Percentiles rank a stretch among this genome's conserved stretches.
phyloP scores from a whole-genome alignment of 2,329 filamentous ascomycete species.

The Harringtonia aguacate region DNA sequence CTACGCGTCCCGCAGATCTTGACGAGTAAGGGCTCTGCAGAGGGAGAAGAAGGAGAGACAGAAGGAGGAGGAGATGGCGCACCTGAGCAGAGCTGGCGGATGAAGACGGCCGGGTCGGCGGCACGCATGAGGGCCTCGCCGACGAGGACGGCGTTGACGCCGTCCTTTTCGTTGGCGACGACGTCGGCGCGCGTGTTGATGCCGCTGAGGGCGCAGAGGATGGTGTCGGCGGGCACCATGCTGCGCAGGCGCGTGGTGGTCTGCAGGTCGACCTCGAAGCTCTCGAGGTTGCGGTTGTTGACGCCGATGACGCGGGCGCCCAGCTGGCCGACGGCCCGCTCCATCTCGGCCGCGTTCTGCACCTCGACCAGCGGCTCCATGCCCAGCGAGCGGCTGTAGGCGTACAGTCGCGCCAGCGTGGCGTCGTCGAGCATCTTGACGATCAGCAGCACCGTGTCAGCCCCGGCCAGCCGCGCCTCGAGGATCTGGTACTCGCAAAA shows the following conservation, averaged over 20 bases:
- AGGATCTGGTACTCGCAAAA: slow-evolving; percentile 98
- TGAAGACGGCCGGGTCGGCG: slow-evolving; percentile 70
- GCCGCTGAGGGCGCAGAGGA: slow-evolving; percentile 88
- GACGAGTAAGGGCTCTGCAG: slow-evolving; percentile 49
- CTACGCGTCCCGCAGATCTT: slow-evolving; percentile 94
- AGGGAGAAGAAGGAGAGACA: slow-evolving; percentile 13
- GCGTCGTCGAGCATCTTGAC: slow-evolving; percentile 90
- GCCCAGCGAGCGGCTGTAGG: slow-evolving; percentile 78
- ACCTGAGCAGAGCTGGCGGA: slow-evolving; percentile 68
- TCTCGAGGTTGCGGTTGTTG: slow-evolving; percentile 94
- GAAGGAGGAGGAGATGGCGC: slow-evolving; percentile 12
- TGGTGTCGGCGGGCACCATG: slow-evolving; percentile 74
- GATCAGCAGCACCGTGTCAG: slow-evolving; percentile 80
- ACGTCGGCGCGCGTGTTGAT: slow-evolving; percentile 88
- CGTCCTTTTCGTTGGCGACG: slow-evolving; percentile 73
- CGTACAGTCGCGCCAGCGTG: slow-evolving; percentile 67
- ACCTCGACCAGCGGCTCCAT: slow-evolving; percentile 99
- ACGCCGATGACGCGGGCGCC: slow-evolving; percentile 90
- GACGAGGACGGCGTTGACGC: slow-evolving; percentile 86
- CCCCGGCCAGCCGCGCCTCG: slow-evolving; percentile 79
- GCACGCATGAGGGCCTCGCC: slow-evolving; percentile 95
- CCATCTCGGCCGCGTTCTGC: slow-evolving; percentile 89
- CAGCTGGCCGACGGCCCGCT: slow-evolving; percentile 68
- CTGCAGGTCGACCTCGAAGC: slow-evolving; percentile 89
- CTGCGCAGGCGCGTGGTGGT: slow-evolving; percentile 83